These are phyloP conservation scores for Penicillium paradoxum DNA, from an alignment of 495 filamentous ascomycete species.

Conservation along the genomic window DNA sequence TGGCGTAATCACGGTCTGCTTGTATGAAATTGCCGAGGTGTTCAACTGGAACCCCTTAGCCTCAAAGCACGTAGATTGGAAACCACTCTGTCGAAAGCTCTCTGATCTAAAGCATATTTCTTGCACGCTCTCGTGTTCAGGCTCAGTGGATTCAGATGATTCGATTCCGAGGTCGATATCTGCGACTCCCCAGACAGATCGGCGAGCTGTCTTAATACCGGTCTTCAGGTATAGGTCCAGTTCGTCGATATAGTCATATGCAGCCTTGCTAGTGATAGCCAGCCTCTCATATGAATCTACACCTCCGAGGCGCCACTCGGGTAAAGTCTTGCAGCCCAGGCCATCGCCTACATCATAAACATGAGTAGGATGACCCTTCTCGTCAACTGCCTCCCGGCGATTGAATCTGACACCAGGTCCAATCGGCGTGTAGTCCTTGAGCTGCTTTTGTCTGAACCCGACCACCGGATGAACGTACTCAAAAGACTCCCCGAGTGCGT, in stretches of 20 bases:
- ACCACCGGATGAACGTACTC: slow-evolving; percentile 21
- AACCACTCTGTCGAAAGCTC: too few species aligned
- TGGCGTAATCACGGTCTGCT: not conserved
- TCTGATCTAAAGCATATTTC: not conserved
- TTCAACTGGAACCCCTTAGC: not conserved
- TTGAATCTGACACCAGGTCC: not conserved
- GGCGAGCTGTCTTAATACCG: slow-evolving; percentile 13
- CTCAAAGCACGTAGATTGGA: not conserved
- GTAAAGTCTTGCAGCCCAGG: not conserved
- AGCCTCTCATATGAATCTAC: slow-evolving; percentile 20
- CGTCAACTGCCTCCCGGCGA: slow-evolving; percentile 8
- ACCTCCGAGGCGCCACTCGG: slow-evolving; percentile 21
- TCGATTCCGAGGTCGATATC: slow-evolving; percentile 2
- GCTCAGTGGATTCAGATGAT: not conserved
- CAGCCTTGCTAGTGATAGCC: slow-evolving; percentile 12
- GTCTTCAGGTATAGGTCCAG: slow-evolving; percentile 15
- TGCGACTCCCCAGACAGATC: not conserved
- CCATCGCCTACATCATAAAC: slow-evolving; percentile 14
- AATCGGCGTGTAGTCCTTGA: slow-evolving; percentile 14
- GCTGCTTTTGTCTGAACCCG: slow-evolving; percentile 10
- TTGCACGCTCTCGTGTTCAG: not conserved
- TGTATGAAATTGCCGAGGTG: not conserved
- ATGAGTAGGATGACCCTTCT: slow-evolving; percentile 2
- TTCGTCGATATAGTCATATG: slow-evolving; percentile 18
- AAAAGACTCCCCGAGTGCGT: slow-evolving; percentile 7